These are phyloP conservation scores for Sporothrix protearum DNA, from an alignment of 2,329 filamentous ascomycete genomes.

Conservation along the genomic window DNA sequence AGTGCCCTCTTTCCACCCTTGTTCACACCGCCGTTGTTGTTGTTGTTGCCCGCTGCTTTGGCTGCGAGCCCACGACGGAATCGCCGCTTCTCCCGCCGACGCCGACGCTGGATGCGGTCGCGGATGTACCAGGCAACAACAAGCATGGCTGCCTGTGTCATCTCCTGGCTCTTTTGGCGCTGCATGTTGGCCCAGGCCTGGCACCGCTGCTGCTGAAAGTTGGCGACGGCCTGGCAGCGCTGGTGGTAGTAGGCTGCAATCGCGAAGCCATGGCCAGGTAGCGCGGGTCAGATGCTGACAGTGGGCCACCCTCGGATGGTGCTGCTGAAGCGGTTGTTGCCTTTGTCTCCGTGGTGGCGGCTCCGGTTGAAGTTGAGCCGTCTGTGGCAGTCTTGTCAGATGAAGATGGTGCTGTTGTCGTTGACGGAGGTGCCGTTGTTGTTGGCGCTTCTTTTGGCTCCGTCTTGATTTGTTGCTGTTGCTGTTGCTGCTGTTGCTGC, in stretches of 20 bases:
- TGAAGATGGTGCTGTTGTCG: not conserved
- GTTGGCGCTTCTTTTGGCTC: constrained; percentile 19
- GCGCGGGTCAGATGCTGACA: constrained; percentile 37
- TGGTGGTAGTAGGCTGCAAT: constrained; percentile 50
- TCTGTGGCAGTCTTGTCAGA: constrained; percentile 15
- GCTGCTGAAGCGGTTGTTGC: constrained; percentile 15
- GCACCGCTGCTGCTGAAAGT: constrained; percentile 47
- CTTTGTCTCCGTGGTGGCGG: not conserved
- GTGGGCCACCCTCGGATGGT: not conserved
- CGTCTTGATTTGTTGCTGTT: constrained; percentile 15
- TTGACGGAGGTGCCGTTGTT: constrained; percentile 6
- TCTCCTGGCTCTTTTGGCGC: constrained; percentile 47
- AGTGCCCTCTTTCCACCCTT: not conserved
- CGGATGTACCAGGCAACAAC: constrained; percentile 50
- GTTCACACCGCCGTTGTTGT: not conserved
- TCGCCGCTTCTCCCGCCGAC: constrained; percentile 41
- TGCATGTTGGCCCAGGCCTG: constrained; percentile 48
- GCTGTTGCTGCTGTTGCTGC: not conserved
- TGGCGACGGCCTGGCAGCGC: constrained; percentile 45
- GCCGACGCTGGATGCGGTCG: constrained; percentile 45
- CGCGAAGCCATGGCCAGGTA: constrained; percentile 47
- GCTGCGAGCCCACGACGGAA: constrained; percentile 40
- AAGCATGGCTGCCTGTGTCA: constrained; percentile 48
- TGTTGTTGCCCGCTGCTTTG: not conserved
- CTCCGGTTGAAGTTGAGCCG: not conserved